A percentile compares a stretch with the other conserved stretches of the same genome.
phyloP scores from a whole-genome alignment of 805 yeast species.

The Candida multigemmis region DNA sequence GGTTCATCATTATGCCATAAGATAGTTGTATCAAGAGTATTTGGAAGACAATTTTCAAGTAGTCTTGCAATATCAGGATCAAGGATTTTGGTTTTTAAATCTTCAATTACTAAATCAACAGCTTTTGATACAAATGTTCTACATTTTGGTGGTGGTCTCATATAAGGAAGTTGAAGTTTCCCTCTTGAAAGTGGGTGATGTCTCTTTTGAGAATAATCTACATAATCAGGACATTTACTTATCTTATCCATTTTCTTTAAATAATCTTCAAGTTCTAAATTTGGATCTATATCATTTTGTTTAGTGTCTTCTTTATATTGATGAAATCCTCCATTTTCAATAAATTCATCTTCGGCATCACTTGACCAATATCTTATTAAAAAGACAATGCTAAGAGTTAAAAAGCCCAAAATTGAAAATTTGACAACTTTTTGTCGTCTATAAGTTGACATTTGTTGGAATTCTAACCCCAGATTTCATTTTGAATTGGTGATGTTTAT shows the following conservation, averaged over 20 bases:
- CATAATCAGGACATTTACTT: constrained; percentile 50
- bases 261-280: constrained; percentile 5
- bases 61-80: constrained; percentile 65
- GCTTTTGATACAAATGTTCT: constrained; percentile 60
- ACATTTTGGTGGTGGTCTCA: constrained; percentile 67
- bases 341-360: background rate
- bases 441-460: background rate
- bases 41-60: constrained; percentile 78
- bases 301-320: constrained; percentile 1
- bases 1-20: constrained; percentile 52
- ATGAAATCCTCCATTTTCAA: background rate
- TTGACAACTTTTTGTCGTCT: background rate
- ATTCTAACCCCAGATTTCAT: background rate
- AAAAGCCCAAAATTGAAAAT: background rate
- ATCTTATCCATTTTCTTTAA: constrained; percentile 11
- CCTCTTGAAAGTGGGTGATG: constrained; percentile 59
- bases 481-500: background rate
- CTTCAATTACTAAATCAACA: constrained; percentile 52
- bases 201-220: constrained; percentile 42
- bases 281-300: background rate
- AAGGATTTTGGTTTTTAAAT: constrained; percentile 38
- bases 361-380: background rate
- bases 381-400: too few relatives aligned
- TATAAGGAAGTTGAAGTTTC: constrained; percentile 48
- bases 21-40: constrained; percentile 81